Conservation (phyloP, 1,284 basidiomycete species). For the Sporisorium graminicola region DNA sequence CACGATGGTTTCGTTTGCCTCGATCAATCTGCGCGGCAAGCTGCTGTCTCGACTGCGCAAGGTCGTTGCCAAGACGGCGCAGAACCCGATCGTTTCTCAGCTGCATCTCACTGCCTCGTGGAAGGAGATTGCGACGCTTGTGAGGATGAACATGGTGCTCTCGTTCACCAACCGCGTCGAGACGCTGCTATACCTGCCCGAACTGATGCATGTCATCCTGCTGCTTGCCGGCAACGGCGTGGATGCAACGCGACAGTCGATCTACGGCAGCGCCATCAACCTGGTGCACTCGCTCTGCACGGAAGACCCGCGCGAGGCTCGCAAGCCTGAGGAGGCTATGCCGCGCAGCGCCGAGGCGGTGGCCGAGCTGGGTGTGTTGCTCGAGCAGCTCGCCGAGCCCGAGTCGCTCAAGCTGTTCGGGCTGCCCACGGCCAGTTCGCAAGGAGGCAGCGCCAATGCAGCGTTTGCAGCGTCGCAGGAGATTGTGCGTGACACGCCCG, state of each 20-base stretch:
- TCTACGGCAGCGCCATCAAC: conserved; percentile 64
- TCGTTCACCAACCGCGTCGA: conserved; percentile 65
- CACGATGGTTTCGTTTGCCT: conserved; percentile 65
- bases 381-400: conserved; percentile 54
- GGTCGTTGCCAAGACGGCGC: conserved; percentile 64
- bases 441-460: conserved; percentile 23
- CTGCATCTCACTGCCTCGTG: conserved; percentile 63
- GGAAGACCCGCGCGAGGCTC: conserved; percentile 55
- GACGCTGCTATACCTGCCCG: conserved; percentile 61
- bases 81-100: conserved; percentile 55
- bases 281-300: conserved; percentile 67
- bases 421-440: conserved; percentile 33
- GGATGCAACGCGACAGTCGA: conserved; percentile 59
- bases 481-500: conserved; percentile 54
- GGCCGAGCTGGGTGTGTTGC: conserved; percentile 49
- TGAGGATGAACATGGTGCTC: conserved; percentile 66
- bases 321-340: conserved; percentile 47
- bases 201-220: conserved; percentile 62
- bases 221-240: conserved; percentile 63
- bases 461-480: conserved; percentile 47
- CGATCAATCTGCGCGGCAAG: conserved; percentile 66
- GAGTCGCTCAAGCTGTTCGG: conserved; percentile 59
- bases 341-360: conserved; percentile 44
- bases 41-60: conserved; percentile 60
- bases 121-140: conserved; percentile 66